phyloP scores from a whole-genome alignment of 108 stramenopile species.

The Skeletonema potamos region DNA sequence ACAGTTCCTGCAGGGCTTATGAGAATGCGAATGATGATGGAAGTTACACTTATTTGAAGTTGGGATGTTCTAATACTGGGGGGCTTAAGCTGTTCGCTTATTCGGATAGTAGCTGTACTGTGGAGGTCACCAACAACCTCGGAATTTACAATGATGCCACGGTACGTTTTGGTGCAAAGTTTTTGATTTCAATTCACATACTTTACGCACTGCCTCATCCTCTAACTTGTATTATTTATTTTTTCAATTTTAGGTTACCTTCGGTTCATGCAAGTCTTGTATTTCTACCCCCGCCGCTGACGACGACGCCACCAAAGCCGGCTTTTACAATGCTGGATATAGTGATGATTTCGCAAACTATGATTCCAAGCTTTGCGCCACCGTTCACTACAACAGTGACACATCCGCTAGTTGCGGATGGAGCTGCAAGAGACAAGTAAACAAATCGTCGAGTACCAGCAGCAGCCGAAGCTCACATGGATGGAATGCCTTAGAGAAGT shows the following conservation, averaged over 20 bases:
- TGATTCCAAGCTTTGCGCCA: conserved; percentile 40
- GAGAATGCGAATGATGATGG: conserved; percentile 28
- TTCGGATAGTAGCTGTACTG: conserved; percentile 23
- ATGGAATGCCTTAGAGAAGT: conserved; percentile 47
- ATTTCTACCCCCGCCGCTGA: conserved; percentile 16
- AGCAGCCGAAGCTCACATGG: no score
- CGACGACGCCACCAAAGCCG: conserved; percentile 18
- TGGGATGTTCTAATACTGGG: conserved; percentile 30
- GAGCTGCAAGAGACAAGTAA: conserved; percentile 25
- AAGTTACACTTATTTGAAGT: conserved; percentile 37
- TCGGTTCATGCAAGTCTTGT: conserved; percentile 29
- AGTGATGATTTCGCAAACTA: conserved; percentile 31
- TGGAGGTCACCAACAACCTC: conserved; percentile 23
- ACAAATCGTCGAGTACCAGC: no score
- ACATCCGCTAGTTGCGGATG: conserved; percentile 13
- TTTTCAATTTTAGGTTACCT: conserved; percentile 16
- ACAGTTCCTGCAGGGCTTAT: conserved; percentile 25
- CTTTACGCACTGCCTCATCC: not conserved
- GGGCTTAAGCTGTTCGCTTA: conserved; percentile 34
- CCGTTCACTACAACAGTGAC: conserved; percentile 22
- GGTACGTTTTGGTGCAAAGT: conserved; percentile 4
- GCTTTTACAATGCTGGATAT: conserved; percentile 13
- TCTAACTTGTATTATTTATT: not conserved
- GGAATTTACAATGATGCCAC: conserved; percentile 50
- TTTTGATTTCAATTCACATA: not conserved